These are phyloP conservation scores for Colletotrichum abscissum DNA, from an alignment of 2,329 filamentous ascomycete genomes.

Conservation along the genomic window DNA sequence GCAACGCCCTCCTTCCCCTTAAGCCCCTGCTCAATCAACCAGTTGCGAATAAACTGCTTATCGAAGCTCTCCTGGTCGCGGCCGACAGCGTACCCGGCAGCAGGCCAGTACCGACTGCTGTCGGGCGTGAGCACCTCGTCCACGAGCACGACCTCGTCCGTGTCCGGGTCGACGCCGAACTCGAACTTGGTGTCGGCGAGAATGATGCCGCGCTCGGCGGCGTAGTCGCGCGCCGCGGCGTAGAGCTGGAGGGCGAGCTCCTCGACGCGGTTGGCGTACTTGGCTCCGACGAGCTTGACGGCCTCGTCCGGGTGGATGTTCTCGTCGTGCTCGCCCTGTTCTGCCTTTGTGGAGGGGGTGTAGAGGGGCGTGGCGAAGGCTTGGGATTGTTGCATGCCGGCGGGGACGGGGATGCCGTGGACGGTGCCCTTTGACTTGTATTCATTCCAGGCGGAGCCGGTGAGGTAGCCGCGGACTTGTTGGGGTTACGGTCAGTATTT, in stretches of 20 bases:
- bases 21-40: slow-evolving; percentile 78
- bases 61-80: slow-evolving; percentile 86
- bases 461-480: slow-evolving; percentile 85
- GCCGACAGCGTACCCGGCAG: slow-evolving; percentile 77
- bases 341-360: slow-evolving; percentile 88
- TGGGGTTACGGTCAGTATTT: slow-evolving; percentile 23
- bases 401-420: slow-evolving; percentile 77
- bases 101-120: slow-evolving; percentile 88
- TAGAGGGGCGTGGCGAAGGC: slow-evolving; percentile 74
- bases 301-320: slow-evolving; percentile 82
- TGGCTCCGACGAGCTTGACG: slow-evolving; percentile 71
- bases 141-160: slow-evolving; percentile 77
- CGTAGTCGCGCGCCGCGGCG: slow-evolving; percentile 70
- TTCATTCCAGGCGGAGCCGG: slow-evolving; percentile 86
- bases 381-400: slow-evolving; percentile 77
- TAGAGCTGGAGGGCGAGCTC: slow-evolving; percentile 74
- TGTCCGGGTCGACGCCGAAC: slow-evolving; percentile 75
- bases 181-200: slow-evolving; percentile 73
- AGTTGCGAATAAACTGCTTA: slow-evolving; percentile 87
- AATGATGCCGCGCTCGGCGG: slow-evolving; percentile 74
- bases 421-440: slow-evolving; percentile 79
- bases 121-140: slow-evolving; percentile 89
- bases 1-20: slow-evolving; percentile 80
- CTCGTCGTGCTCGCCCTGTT: slow-evolving; percentile 81
- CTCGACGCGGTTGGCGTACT: slow-evolving; percentile 74